Percentiles rank a stretch among this genome's conserved stretches.
Conservation (phyloP, 2,329 filamentous ascomycete species). For the Exophiala dermatitidis region DNA sequence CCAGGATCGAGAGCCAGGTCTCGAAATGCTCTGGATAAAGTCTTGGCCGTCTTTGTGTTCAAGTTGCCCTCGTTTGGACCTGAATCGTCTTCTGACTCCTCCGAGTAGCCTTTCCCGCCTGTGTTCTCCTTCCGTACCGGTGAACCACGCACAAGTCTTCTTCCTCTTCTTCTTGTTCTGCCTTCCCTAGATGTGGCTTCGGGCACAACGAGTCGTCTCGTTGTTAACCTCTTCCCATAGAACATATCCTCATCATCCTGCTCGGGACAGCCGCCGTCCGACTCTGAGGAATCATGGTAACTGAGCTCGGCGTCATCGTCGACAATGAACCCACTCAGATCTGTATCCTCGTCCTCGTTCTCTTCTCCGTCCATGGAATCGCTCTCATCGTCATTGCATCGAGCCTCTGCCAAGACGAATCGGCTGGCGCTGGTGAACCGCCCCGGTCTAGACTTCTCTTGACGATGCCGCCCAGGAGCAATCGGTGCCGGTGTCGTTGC, state of each 20-base stretch:
- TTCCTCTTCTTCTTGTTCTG: constrained; percentile 1
- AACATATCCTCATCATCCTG: background rate
- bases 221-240: background rate
- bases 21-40: constrained; percentile 29
- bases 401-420: constrained; percentile 24
- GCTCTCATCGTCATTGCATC: constrained; percentile 23
- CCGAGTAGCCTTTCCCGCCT: background rate
- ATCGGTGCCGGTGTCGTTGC: too few species aligned
- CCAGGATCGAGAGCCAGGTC: constrained; percentile 34
- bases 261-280: background rate
- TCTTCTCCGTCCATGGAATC: constrained; percentile 24
- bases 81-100: constrained; percentile 25
- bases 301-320: constrained; percentile 28
- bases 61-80: constrained; percentile 23
- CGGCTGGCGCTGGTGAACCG: constrained; percentile 13
- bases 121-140: background rate
- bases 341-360: constrained; percentile 27
- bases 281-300: constrained; percentile 19
- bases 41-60: constrained; percentile 1
- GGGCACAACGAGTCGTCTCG: background rate
- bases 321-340: constrained; percentile 28
- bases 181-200: too few species aligned
- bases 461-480: background rate
- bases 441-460: background rate
- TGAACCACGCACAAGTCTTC: constrained; percentile 14